phyloP scores from a whole-genome alignment of 169 alveolate species.

The Eimeria falciformis region DNA sequence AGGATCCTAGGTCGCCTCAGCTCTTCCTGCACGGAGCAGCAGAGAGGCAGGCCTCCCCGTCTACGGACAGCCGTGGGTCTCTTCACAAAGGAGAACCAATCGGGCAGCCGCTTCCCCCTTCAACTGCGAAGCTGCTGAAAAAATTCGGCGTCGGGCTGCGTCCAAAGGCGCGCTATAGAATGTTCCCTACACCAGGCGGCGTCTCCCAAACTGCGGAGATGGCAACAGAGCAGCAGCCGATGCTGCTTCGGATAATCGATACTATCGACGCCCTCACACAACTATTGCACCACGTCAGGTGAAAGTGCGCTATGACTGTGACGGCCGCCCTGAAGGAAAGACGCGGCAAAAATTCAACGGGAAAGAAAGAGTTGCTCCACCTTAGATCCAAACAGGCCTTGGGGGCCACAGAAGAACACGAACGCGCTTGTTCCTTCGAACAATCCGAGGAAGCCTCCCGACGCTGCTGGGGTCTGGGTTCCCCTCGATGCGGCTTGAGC shows the following conservation, averaged over 20 bases:
- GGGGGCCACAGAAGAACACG: constrained; percentile 59
- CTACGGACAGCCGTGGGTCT: constrained; percentile 12
- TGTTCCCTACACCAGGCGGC: constrained; percentile 37
- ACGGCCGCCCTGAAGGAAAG: constrained; percentile 25
- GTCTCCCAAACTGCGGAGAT: constrained; percentile 34
- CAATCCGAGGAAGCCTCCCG: constrained; percentile 43
- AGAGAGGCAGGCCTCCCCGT: no score
- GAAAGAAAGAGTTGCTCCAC: constrained; percentile 57
- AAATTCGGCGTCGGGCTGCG: constrained; percentile 69
- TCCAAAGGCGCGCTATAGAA: constrained; percentile 39
- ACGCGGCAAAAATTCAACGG: constrained; percentile 69
- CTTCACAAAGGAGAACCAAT: constrained; percentile 24
- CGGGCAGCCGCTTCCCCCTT: constrained; percentile 53
- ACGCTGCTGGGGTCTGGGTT: constrained; percentile 60
- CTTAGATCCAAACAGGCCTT: constrained; percentile 25
- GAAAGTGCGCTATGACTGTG: constrained; percentile 53
- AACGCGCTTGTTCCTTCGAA: constrained; percentile 61
- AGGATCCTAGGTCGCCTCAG: constrained; percentile 35
- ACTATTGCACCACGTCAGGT: constrained; percentile 71
- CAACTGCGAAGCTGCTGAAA: constrained; percentile 74
- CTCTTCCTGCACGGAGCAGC: background rate
- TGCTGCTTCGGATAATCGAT: constrained; percentile 54
- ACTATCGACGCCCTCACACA: constrained; percentile 62
- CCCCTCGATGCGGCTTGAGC: constrained; percentile 62
- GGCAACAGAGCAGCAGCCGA: constrained; percentile 28